Evolutionary conservation across 192 early-diverging fungal genomes (phyloP), one percentile per base, ranked within the genome.

Genomic region (Paraglomus occultum): DNA sequence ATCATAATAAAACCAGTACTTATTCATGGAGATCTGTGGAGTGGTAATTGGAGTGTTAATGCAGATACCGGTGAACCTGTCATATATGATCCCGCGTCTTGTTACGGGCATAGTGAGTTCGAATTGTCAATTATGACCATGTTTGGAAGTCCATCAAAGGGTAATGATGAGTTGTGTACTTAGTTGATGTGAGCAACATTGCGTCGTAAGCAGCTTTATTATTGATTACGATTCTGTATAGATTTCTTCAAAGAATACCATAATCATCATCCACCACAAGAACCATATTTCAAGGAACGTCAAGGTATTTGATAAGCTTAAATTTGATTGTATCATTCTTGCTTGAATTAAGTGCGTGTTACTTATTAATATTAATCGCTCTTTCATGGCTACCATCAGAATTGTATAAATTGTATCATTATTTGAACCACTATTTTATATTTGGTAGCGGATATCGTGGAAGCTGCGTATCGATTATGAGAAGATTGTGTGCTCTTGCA

Each of bases 1-100:
- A 22, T 67, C 38, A 46, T 54, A 45, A 22, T 74, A 15, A 58
- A 63, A 50, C 73, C 73, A 17, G 63, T 61, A 43, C 58, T 74
- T 39, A 50, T 74, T 23, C 73, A 74, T 55, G 73, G 73, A n/a
- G 73, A 74, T 62, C 42, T 74, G 15, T 74, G 73, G 73, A 64
- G 70, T 47, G 73, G 73, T 15, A 74, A 74, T 58, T 74, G 72
- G 70, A 22, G 51, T 10, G 55, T 74, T 40, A 20, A 74, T 66
- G 15, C 48, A 22, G 38, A 40, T 67, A 64, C 58, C 11, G 63
- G 59, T 40, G 71, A 74, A 39, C 70, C 69, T 6, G 38, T 74
- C 15, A 23, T 74, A 10, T 74, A 39, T 54, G 73, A 74, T 66
- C 73, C 73, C 9, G 38, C 71, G 8, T 60, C 70, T 14, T 74